A percentile compares a stretch with the other conserved stretches of the same genome.
These are phyloP conservation scores for Durotheca rogersii DNA, from an alignment of 495 filamentous ascomycete genomes.

Conservation along the genomic window DNA sequence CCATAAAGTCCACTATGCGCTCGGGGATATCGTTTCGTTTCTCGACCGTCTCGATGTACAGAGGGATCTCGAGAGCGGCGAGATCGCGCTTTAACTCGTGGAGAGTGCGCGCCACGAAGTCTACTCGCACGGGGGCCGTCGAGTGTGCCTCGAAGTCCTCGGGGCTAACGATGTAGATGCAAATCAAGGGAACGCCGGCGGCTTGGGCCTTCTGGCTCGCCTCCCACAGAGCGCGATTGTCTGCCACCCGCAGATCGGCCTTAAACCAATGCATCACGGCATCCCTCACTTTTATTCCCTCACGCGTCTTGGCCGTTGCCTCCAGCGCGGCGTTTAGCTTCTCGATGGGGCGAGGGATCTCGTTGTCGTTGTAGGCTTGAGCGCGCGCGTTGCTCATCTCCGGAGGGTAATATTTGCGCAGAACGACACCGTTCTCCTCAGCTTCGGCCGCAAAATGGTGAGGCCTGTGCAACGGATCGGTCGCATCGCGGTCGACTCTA, in stretches of 20 bases:
- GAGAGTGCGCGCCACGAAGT: slow-evolving; percentile 74
- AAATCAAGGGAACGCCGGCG: slow-evolving; percentile 66
- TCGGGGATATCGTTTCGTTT: slow-evolving; percentile 62
- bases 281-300: slow-evolving; percentile 50
- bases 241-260: slow-evolving; percentile 69
- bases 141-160: slow-evolving; percentile 85
- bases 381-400: slow-evolving; percentile 81
- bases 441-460: slow-evolving; percentile 49
- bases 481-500: slow-evolving; percentile 15
- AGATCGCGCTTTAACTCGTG: slow-evolving; percentile 65
- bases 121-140: slow-evolving; percentile 69
- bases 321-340: slow-evolving; percentile 54
- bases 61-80: slow-evolving; percentile 70
- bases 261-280: slow-evolving; percentile 93
- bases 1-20: slow-evolving; percentile 67
- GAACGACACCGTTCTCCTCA: slow-evolving; percentile 68
- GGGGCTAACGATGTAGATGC: slow-evolving; percentile 78
- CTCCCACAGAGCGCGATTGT: slow-evolving; percentile 71
- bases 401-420: slow-evolving; percentile 78
- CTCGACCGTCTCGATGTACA: slow-evolving; percentile 71
- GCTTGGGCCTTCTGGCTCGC: slow-evolving; percentile 68
- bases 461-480: slow-evolving; percentile 39
- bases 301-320: slow-evolving; percentile 51
- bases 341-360: slow-evolving; percentile 70
- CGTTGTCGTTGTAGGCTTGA: slow-evolving; percentile 65